Base-by-base conservation (phyloP, 495 filamentous ascomycete species). In the Penicillium angulare region DNA sequence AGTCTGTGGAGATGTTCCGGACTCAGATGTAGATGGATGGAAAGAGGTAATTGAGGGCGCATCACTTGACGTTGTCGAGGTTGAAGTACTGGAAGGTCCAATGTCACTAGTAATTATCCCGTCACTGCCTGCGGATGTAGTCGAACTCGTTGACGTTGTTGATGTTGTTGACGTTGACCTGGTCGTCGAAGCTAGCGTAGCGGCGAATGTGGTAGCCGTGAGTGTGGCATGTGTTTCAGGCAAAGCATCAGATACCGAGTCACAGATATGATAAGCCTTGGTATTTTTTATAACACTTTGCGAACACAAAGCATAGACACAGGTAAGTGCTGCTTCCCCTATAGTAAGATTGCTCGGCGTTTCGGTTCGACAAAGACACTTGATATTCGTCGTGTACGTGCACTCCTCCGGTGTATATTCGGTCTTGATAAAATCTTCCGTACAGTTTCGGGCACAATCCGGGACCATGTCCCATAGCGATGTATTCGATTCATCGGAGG, bases 261-360 rank as follows among this genome's bases (percentile, higher is more conserved):
- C 66, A 53, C 86, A 89, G 63, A 88, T 84, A 42, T 68, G 62
- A 56, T 82, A 83, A 15, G 76, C 81, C 32, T 68, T 71, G 6
- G 61, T 56, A 8, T 38, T 57, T 12, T 61, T 44, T 4, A 57
- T 47, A 6, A 61, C 53, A 2, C 61, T 47, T 15, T 63, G 39
- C 16, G 68, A 49, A 41, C 79, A 82, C 18, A 53, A 42, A 1
- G 78, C 76, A 39, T 77, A 63, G 10, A 84, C 75, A 60, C 87
- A 91, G 50, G 79, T 77, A 47, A 87, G 60, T 7, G 79, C 83
- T 6, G 76, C 85, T 64, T 89, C 87, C 9, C 86, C 86, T 40
- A 92, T 47, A 0, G 87, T 88, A 49, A 84, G 84, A 24, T 84
- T 85, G 48, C 76, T 78, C 9, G 57, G 62, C n/a, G 80, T 85